Conservation (phyloP, 345 rosid species). For the Bruguiera gymnorhiza region DNA sequence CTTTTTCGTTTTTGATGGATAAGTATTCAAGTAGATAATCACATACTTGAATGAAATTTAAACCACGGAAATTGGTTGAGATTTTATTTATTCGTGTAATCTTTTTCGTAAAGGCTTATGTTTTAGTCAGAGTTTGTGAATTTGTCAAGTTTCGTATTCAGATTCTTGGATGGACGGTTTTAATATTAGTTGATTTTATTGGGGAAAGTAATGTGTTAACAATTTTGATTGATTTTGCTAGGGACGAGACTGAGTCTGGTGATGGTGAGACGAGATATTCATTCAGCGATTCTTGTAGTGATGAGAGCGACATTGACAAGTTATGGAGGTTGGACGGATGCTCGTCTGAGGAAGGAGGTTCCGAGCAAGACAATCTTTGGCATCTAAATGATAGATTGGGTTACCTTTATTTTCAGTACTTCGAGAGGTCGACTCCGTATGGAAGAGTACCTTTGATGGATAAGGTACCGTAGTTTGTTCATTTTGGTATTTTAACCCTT, state of each 20-base stretch:
- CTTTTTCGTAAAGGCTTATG: no score
- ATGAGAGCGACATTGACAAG: slow-evolving; percentile 90
- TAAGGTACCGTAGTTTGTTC: slow-evolving; percentile 52
- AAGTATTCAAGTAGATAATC: neutral
- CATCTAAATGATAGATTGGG: slow-evolving; percentile 78
- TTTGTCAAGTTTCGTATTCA: neutral
- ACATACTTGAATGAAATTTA: neutral
- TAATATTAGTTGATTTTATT: neutral
- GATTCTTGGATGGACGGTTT: neutral
- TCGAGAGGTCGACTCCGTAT: slow-evolving; percentile 91
- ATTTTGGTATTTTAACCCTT: neutral
- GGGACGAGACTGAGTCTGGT: slow-evolving; percentile 78
- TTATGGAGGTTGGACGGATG: slow-evolving; percentile 70
- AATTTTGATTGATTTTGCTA: slow-evolving; percentile 20
- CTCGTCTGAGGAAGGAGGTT: slow-evolving; percentile 88
- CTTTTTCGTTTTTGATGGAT: neutral
- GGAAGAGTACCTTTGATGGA: slow-evolving; percentile 97
- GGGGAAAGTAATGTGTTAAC: neutral
- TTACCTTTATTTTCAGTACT: slow-evolving; percentile 65
- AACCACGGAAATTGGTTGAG: no score
- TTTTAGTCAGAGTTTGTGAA: neutral
- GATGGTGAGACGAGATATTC: slow-evolving; percentile 79
- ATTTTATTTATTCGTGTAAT: no score
- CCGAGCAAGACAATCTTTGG: slow-evolving; percentile 58
- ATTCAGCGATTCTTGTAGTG: slow-evolving; percentile 78